Base-by-base conservation (phyloP, 306 rosid species). In the Vigna hirtella region DNA sequence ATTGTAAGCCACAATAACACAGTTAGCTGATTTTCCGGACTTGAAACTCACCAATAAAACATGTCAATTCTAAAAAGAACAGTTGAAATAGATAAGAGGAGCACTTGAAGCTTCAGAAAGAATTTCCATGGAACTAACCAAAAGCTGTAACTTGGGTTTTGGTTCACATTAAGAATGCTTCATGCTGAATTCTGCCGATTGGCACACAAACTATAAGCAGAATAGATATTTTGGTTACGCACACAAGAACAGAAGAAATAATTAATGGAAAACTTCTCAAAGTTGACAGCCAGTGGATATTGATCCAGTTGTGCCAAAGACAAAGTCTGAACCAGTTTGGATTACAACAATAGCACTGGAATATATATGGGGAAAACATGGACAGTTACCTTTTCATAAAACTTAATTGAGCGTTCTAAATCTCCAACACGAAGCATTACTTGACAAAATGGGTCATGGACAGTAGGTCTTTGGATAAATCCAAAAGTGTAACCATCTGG, bases 391-490 rank as follows among this genome's bases (percentile, higher is more conserved):
- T 87, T 91, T 40, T 95, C 98, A 74, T 95, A 95, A 73, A 95
- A 95, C 90, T 87, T 89, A 74, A 92, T 76, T 24, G 88, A 59
- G 17, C 90, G 91, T 18, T 95, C 98, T 43, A 92, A 83, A 83
- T 95, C 97, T 16, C 98, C 97, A 81, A 95, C 96, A 57, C 98
- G 97, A n/a, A 92, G 97, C 90, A 84, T 89, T 24, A 95, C 73
- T 85, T 92, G 98, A 80, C 88, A 79, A 42, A 95, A 78, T 7
- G 98, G 97, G 81, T 95, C 93, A 0, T 82, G 85, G 32, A 91
- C 78, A 56, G 84, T 47, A 28, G 85, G 85, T 82, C 97, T 87
- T 82, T 95, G 96, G 74, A 95, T 85, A 38, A 95, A 88, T 71
- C 82, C 96, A 83, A 95, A 95, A 22, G 36, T 42, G 76, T 95